Base-by-base conservation (phyloP, 306 rosid species). In the Cucurbita argyrosperma region DNA sequence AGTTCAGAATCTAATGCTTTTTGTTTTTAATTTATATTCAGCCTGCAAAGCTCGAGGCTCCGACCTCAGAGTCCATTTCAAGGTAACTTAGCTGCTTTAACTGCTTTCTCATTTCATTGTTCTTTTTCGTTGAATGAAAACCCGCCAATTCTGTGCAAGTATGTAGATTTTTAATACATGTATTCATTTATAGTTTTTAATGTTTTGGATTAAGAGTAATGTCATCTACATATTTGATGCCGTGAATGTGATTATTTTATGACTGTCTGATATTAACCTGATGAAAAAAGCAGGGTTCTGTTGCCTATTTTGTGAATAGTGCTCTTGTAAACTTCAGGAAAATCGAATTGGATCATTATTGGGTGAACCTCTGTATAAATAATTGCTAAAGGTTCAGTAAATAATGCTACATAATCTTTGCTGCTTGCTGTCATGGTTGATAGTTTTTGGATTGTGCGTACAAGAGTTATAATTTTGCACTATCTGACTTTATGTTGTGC, bases 41-140 rank as follows among this genome's bases (percentile, higher is more conserved):
- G 98, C 98, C 35, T 88, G 96, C 89, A 93, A 93, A 82, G 96
- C 98, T 4, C 86, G 98, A 61, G 96, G 98, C n/a, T 84, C 89
- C 1, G 96, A 93, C 55, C 96, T 93, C 77, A 87, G 98, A 78
- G 96, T 90, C 37, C 98, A 93, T 80, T 93, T 93, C 70, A 93
- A 93, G 98, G 98, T 93, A 82, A 51, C 49, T 53, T 11, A 3
- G 11, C 16, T 18, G n/a, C 18, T 49, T 47, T 71, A 13, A 11
- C 35, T 30, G 4, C 35, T 30, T 30, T 30, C 35, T 30, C 4
- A 30, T 30, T 30, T 30, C 35, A 30, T 30, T 30, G 35, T 30
- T 30, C 35, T 30, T 30, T 3, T 3, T 30, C 35, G 35, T 30
- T 30, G 35, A 3, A 30, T 30, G 4, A 30, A 30, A 30, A 2